These are phyloP conservation scores for Nemania serpens DNA, from an alignment of 2,329 filamentous ascomycete genomes.

Conservation along the genomic window DNA sequence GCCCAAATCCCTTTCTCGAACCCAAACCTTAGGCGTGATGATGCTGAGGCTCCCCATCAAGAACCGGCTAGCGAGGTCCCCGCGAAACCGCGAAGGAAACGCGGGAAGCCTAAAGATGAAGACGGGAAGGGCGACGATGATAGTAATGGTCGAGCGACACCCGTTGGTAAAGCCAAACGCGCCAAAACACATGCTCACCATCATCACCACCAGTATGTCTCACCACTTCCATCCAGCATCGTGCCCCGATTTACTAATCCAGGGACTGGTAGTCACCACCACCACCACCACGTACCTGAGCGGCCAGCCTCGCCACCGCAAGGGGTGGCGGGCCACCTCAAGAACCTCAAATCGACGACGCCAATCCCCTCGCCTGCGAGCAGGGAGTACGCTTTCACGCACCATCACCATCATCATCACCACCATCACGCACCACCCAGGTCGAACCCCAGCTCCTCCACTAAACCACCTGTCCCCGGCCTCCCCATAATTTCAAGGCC, in stretches of 20 bases:
- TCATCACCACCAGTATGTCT: constrained; percentile 69
- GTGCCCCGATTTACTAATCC: constrained; percentile 32
- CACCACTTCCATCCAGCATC: constrained; percentile 5
- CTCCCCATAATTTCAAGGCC: constrained; percentile 59
- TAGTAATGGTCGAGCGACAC: constrained; percentile 64
- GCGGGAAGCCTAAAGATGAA: constrained; percentile 78
- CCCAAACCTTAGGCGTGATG: constrained; percentile 57
- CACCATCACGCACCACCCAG: constrained; percentile 54
- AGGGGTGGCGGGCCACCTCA: constrained; percentile 51
- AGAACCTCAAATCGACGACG: constrained; percentile 53
- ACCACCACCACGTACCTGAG: constrained; percentile 61
- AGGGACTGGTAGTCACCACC: constrained; percentile 38
- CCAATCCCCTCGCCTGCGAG: constrained; percentile 52
- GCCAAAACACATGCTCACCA: constrained; percentile 68
- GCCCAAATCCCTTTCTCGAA: constrained; percentile 53
- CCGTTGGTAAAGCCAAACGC: constrained; percentile 64
- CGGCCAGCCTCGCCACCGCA: constrained; percentile 50
- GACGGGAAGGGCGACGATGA: constrained; percentile 70
- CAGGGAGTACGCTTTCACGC: constrained; percentile 47
- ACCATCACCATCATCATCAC: constrained; percentile 52
- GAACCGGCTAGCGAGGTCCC: constrained; percentile 50
- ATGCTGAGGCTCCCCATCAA: constrained; percentile 50
- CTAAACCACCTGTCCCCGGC: constrained; percentile 41
- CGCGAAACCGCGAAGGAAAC: constrained; percentile 58
- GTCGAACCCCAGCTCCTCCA: constrained; percentile 43